Percentiles rank a stretch among this genome's conserved stretches.
Conservation (phyloP, 306 rosid species). For the Citrullus mucosospermus region DNA sequence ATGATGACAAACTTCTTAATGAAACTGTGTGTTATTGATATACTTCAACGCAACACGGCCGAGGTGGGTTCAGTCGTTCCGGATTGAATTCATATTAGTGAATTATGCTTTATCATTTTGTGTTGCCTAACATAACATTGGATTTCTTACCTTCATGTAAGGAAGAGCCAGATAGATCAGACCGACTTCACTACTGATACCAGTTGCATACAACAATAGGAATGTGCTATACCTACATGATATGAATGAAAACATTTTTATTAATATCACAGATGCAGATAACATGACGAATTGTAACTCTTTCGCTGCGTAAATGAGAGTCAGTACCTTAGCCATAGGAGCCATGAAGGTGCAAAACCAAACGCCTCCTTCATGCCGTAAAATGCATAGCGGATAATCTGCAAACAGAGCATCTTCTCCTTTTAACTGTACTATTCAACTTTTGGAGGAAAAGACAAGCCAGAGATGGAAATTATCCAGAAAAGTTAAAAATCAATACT, state of each 20-base stretch:
- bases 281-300: neutral
- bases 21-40: neutral
- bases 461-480: neutral
- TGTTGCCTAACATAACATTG: neutral
- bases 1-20: neutral
- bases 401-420: slow-evolving; percentile 7
- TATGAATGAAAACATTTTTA: neutral
- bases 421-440: neutral
- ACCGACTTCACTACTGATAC: slow-evolving; percentile 66
- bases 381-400: slow-evolving; percentile 74
- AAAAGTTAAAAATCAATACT: neutral
- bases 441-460: neutral
- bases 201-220: slow-evolving; percentile 45
- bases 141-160: slow-evolving; percentile 49
- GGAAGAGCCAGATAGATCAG: slow-evolving; percentile 48
- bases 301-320: neutral
- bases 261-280: neutral
- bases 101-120: neutral
- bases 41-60: neutral
- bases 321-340: slow-evolving; percentile 70
- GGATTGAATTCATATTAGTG: neutral
- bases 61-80: neutral
- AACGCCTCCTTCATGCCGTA: slow-evolving; percentile 62
- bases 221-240: slow-evolving; percentile 66
- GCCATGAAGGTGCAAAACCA: slow-evolving; percentile 75